Evolutionary conservation across 371 early-diverging fungal genomes (phyloP), one percentile per base, ranked within the genome.

Genomic region (Mortierella sp.): DNA sequence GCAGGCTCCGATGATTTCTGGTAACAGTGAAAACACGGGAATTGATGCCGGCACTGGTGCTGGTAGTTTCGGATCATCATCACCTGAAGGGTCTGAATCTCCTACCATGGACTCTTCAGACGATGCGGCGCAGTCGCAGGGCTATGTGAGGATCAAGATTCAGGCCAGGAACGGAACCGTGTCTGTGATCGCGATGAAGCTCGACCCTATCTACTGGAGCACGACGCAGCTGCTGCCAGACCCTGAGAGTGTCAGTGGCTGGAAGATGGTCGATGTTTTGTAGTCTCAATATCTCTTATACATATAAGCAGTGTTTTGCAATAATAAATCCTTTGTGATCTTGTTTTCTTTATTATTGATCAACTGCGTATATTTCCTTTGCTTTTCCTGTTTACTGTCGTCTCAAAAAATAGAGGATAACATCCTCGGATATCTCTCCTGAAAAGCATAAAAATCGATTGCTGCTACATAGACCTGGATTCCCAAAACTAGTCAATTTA

Each of bases 201-300:
- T 90, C 28, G 92, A 91, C 81, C 78, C 86, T 21, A 90, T 90
- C 71, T 92, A 90, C 63, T 92, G 92, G 92, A 85, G 85, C 4
- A 82, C 90, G 0, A 90, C 89, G 82, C 84, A 89, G 68, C 76
- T 93, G 42, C 54, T 87, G 17, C 81, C 73, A 11, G 87, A 89
- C 43, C 82, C 83, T 0, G 70, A 67, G 11, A 56, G 81, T 31
- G 72, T 83, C n/a, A 82, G 84, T 59, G 90, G 90, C 19, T 92
- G 92, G 92, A 63, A 58, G n/a, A 82, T 63, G 56, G 44, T 37
- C 5, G 73, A 73, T 50, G 67, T 73, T 1, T 4, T 63, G 46
- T 73, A 43, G 15, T 43, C 19, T 43, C 8, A 34, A 34, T n/a
- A n/a, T n/a, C n/a, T n/a, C n/a, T n/a, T n/a, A n/a, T n/a, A n/a